Evolutionary conservation across 495 filamentous ascomycete genomes (phyloP).

Genomic region (Penicillium argentinense): DNA sequence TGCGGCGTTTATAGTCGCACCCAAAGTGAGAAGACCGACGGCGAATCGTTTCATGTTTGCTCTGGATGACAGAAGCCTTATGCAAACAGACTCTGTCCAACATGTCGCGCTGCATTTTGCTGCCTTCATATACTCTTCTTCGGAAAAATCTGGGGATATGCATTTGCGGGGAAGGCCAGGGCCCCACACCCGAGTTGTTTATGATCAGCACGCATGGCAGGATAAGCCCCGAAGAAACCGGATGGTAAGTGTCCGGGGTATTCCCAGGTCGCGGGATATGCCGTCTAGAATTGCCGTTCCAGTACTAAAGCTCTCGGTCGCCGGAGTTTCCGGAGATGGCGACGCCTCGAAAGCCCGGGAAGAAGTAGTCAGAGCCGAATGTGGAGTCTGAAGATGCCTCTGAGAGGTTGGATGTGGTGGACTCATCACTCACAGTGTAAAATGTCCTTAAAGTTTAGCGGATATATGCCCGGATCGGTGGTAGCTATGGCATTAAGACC

Average conservation of each 20-base stretch:
- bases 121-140: background rate
- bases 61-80: background rate
- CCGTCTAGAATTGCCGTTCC: conserved; percentile 4
- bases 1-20: conserved; percentile 11
- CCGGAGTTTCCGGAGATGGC: background rate
- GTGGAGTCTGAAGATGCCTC: background rate
- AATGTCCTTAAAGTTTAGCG: background rate
- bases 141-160: conserved; percentile 3
- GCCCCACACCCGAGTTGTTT: conserved; percentile 13
- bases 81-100: background rate
- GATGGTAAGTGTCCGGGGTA: no score
- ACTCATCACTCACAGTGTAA: background rate
- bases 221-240: no score
- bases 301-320: background rate
- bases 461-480: conserved; percentile 8
- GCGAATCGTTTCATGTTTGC: conserved; percentile 12
- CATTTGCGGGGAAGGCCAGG: conserved; percentile 8
- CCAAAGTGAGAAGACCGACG: conserved; percentile 11
- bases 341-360: background rate
- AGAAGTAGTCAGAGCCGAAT: background rate
- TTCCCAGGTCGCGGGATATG: conserved; percentile 5
- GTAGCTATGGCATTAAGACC: conserved; percentile 1
- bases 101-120: background rate
- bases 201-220: conserved; percentile 15
- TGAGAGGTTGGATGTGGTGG: background rate